Base-by-base conservation (phyloP, 1,139 yeast species). In the Maudiozyma humilis region DNA sequence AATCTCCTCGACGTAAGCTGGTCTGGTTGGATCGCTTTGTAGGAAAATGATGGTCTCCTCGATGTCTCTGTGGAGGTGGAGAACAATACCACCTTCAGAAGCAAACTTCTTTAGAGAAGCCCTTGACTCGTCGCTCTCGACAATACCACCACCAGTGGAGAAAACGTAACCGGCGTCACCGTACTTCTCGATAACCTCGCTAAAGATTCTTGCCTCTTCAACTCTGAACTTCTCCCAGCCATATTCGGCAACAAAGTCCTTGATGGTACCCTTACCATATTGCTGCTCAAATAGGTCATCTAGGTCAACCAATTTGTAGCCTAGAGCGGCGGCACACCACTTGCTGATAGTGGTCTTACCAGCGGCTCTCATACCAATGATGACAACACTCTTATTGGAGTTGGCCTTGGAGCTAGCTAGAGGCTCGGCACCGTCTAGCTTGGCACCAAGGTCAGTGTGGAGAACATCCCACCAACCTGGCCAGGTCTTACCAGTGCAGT, bases 401-500 rank as follows among this genome's bases (percentile, higher is more conserved):
- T 49, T 52, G 16, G 41, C 31, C 16, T 37, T 36, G 4, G 46
- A 41, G 7, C 62, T 35, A n/a, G 41, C 47, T 14, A 56, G 44
- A 10, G 66, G 65, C 56, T 84, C 94, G 56, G 70, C 72, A 19
- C 98, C 98, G 54, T 78, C 82, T 38, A 91, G 65, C 14, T 65
- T 62, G 32, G 77, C 82, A 27, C 79, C 76, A 58, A 91, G 78
- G 47, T 72, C 68, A 45, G 83, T 76, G 58, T 80, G 87, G 51
- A 91, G 71, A 41, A 82, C 75, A 65, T 91, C 99, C 98, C 98
- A 91, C 98, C 98, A 91, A 37, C 97, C 97, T 16, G 99, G 99
- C 99, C 99, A 91, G 0, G 99, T 91, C 69, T 91, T 91, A 47
- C 93, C 94, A 2, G 96, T 93, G 62, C 96, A 87, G 29, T 84